Conservation (phyloP, 768 basidiomycete species). For the Mycena capillaripes region DNA sequence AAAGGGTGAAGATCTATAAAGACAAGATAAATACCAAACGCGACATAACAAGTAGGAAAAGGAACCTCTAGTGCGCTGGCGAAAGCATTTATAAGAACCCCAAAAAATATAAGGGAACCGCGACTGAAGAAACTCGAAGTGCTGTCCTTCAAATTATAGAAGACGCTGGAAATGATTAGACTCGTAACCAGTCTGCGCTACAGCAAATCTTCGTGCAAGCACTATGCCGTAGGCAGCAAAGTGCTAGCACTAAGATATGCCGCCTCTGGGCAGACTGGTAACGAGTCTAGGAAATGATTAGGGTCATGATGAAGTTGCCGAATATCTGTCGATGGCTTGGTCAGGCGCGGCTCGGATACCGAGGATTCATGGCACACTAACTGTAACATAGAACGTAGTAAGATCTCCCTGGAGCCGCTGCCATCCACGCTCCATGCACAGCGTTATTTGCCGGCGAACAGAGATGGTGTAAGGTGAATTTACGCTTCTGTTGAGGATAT, state of each 20-base stretch:
- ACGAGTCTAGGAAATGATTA: too few relatives aligned
- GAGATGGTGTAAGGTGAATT: constrained; percentile 59
- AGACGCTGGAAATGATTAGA: constrained; percentile 55
- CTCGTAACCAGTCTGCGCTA: too few relatives aligned
- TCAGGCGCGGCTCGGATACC: neutral
- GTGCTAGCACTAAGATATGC: too few relatives aligned
- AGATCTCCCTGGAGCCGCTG: constrained; percentile 60
- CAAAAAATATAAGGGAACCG: constrained; percentile 58
- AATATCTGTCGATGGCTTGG: constrained; percentile 15
- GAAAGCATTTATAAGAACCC: constrained; percentile 55
- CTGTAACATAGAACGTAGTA: constrained; percentile 36
- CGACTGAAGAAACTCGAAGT: constrained; percentile 60
- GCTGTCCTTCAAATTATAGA: constrained; percentile 52
- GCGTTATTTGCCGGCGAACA: constrained; percentile 57
- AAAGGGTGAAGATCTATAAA: constrained; percentile 43
- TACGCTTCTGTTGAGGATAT: constrained; percentile 32
- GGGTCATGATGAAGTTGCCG: constrained; percentile 40
- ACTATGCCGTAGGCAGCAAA: too few relatives aligned
- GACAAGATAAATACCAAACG: neutral
- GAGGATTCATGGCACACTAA: neutral
- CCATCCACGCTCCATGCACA: constrained; percentile 60
- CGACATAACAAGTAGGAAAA: neutral
- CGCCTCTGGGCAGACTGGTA: too few relatives aligned
- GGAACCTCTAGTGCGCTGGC: constrained; percentile 47
- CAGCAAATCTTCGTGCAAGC: too few relatives aligned